Evolutionary conservation across 2,329 filamentous ascomycete genomes (phyloP).

Genomic region (Aschersonia sp.): DNA sequence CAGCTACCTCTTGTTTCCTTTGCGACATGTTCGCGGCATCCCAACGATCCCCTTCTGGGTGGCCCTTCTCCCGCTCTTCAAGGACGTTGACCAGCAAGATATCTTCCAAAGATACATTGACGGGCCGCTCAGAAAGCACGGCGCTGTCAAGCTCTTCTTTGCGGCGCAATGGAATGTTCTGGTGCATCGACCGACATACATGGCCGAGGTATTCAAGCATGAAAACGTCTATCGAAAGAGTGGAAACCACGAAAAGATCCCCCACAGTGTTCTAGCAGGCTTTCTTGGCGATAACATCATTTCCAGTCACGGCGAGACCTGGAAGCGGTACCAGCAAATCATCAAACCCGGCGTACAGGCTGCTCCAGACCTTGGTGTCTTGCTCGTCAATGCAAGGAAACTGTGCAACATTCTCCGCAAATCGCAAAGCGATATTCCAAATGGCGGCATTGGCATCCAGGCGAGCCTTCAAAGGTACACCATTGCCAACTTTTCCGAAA

Average conservation of each 20-base stretch:
- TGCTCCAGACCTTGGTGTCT: conserved; percentile 8
- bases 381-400: conserved; percentile 10
- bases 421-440: conserved; percentile 9
- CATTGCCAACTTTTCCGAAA: conserved; percentile 19
- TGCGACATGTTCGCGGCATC: conserved; percentile 18
- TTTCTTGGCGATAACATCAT: conserved; percentile 26
- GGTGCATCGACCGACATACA: conserved; percentile 25
- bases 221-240: conserved; percentile 19
- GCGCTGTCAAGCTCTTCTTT: conserved; percentile 34
- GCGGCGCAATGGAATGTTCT: conserved; percentile 33
- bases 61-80: conserved; percentile 24
- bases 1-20: conserved; percentile 8
- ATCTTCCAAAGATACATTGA: conserved; percentile 23
- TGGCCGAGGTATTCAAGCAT: conserved; percentile 22
- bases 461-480: conserved; percentile 19
- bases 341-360: conserved; percentile 21
- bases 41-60: conserved; percentile 29
- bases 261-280: conserved; percentile 19
- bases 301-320: conserved; percentile 19
- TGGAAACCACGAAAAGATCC: conserved; percentile 26
- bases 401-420: conserved; percentile 15
- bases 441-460: conserved; percentile 14
- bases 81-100: conserved; percentile 26
- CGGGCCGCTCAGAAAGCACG: conserved; percentile 19
- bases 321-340: conserved; percentile 19